Base-by-base conservation (phyloP, 106 monocot species). In the Acorus calamus region DNA sequence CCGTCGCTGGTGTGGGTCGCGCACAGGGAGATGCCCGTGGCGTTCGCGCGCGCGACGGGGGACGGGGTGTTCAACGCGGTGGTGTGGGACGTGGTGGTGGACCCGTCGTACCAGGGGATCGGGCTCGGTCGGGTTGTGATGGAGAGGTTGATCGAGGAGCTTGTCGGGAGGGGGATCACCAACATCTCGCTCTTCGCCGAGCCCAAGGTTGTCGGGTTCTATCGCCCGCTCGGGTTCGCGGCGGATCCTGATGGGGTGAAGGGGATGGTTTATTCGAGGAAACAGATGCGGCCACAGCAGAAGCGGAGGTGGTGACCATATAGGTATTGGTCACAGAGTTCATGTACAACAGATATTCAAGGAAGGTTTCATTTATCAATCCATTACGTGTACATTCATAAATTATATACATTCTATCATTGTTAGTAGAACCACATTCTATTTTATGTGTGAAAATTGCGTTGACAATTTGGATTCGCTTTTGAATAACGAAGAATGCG, bases 31-130 rank as follows among this genome's bases (percentile, higher is more conserved):
- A 57, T 14, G 62, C 84, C 90, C 4, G 82, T 96, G 47, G 90
- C 96, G 7, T 91, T 90, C 73, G 90, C 96, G 2, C 75, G 90
- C 14, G 87, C 91, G 5, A 78, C 84, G 9, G 96, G 90, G 7
- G 96, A 96, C 59, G 89, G 90, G 10, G 90, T 88, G 70, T 96
- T 91, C 80, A 96, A 96, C 61, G 96, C 96, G 13, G 90, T 96
- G 62, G 90, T 96, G 64, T 96, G 96, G 96, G 87, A 91, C 72
- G 96, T 96, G 57, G 96, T 91, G 71, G 90, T 91, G 47, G 87
- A 91, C 59, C 96, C 96, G 6, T 78, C 79, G 56, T 82, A 74
- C 74, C 96, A 91, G 76, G 96, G 96, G n/a, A 65, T 91, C 28
- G 96, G 96, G 11, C 74, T 91, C 4, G 96, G 96, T 8, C 75